phyloP scores from a whole-genome alignment of 768 basidiomycete genomes.

The Paxillus involutus region DNA sequence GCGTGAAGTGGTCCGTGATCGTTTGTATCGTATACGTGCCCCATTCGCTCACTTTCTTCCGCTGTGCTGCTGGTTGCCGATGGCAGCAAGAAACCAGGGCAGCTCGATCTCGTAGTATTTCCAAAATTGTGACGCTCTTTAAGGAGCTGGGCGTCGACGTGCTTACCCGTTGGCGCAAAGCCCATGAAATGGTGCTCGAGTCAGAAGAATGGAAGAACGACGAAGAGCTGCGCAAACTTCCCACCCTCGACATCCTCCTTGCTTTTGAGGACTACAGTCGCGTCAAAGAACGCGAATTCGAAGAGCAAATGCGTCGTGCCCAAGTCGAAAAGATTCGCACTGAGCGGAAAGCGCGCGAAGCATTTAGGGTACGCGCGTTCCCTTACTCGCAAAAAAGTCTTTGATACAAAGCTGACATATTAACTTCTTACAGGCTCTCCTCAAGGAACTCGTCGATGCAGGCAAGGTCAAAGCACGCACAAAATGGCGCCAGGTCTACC shows the following conservation, averaged over 20 bases:
- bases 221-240: conserved; percentile 74
- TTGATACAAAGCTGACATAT: background rate
- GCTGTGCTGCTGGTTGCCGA: conserved; percentile 1
- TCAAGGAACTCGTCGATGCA: conserved; percentile 63
- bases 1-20: conserved; percentile 76
- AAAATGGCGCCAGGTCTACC: conserved; percentile 92
- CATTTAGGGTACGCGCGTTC: conserved; percentile 65
- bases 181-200: conserved; percentile 71
- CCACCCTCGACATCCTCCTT: conserved; percentile 87
- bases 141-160: conserved; percentile 89
- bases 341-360: conserved; percentile 90
- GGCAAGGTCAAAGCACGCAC: conserved; percentile 76
- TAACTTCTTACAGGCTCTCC: conserved; percentile 51
- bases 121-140: conserved; percentile 82
- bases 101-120: conserved; percentile 73
- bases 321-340: conserved; percentile 82
- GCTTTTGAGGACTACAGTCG: conserved; percentile 95
- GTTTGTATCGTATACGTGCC: background rate
- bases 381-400: background rate
- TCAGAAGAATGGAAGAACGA: conserved; percentile 82
- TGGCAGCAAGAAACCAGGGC: conserved; percentile 76
- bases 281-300: conserved; percentile 87
- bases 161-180: conserved; percentile 89
- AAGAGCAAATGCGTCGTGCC: conserved; percentile 76
- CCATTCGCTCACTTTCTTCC: conserved; percentile 3